Conservation (phyloP, 2,329 filamentous ascomycete species). For the Calcarisporium arbuscula region DNA sequence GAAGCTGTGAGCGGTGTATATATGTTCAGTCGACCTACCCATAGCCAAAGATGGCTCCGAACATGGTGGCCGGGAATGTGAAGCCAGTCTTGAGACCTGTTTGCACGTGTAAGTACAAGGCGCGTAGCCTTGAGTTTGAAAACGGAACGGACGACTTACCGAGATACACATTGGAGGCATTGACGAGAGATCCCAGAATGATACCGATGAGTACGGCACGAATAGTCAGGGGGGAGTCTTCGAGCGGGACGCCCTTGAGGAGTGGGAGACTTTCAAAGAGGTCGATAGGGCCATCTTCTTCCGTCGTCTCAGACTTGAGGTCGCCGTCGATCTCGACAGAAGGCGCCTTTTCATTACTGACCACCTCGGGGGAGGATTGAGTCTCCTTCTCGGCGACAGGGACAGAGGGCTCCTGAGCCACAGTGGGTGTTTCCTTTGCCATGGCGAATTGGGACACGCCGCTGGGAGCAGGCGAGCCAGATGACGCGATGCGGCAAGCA, state of each 20-base stretch:
- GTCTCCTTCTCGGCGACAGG: too few species aligned
- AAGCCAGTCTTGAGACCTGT: constrained; percentile 45
- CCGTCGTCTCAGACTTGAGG: constrained; percentile 18
- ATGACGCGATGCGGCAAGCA: too few species aligned
- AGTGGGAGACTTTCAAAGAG: constrained; percentile 35
- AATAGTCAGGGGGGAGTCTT: constrained; percentile 45
- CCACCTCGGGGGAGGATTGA: too few species aligned
- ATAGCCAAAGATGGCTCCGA: constrained; percentile 53
- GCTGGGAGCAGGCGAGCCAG: too few species aligned
- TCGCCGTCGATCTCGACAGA: constrained; percentile 17
- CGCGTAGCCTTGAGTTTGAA: neutral
- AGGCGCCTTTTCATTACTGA: constrained; percentile 19
- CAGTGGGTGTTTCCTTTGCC: too few species aligned
- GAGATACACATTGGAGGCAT: constrained; percentile 57
- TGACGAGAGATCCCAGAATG: constrained; percentile 51
- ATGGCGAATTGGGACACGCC: too few species aligned
- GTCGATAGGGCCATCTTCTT: constrained; percentile 24
- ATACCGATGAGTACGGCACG: constrained; percentile 50
- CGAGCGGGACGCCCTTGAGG: constrained; percentile 33
- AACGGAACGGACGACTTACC: constrained; percentile 26
- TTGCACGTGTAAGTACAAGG: neutral
- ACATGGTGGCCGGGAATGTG: constrained; percentile 41
- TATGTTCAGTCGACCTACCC: constrained; percentile 12
- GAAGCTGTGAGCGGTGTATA: too few species aligned
- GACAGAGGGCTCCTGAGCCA: too few species aligned